Evolutionary conservation across 495 filamentous ascomycete genomes (phyloP), one percentile per base, ranked within the genome.

Genomic region (Podospora tetraspora): DNA sequence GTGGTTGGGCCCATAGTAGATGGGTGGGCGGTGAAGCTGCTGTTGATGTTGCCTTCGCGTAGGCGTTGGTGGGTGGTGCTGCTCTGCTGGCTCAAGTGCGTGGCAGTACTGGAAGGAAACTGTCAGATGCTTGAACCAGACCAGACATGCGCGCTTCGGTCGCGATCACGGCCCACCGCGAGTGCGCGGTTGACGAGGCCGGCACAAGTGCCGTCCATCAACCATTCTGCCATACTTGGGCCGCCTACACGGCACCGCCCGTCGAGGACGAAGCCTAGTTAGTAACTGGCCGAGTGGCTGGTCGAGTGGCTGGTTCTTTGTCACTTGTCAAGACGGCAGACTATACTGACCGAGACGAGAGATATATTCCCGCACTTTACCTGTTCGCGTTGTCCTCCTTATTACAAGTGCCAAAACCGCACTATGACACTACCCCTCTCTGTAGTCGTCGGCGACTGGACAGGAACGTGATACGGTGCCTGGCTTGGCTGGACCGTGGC

Each of bases 11-110:
- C 56, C 21, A 7, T 12, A 22, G 22, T 10, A 19, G 19, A 32
- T 32, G 32, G 34, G 32, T 56, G 21, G 65, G 65, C 67, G 62
- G 67, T 64, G 62, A 66, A 43, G 57, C 57, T 43, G 24, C 43
- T 29, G 29, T 52, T 52, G 37, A 52, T 52, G 43, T 52, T 52
- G 43, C 43, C 43, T 52, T 52, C 43, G 43, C 43, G 43, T 52
- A 34, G 27, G 65, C 30, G 32, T 61, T 61, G 58, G 64, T 57
- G 27, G 21, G 16, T 60, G 12, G 13, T 29, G 30, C 27, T 16
- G 22, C 59, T 60, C 22, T 60, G 59, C 27, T 24, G 59, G 43
- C 43, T n/a, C 43, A 52, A 52, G 43, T 52, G 16, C 19, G 1
- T 52, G 19, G 6, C 43, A 8, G 12, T 13, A 12, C 32, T 37